Evolutionary conservation across 2,329 filamentous ascomycete species (phyloP).

Genomic region (Epicoccum nigrum): DNA sequence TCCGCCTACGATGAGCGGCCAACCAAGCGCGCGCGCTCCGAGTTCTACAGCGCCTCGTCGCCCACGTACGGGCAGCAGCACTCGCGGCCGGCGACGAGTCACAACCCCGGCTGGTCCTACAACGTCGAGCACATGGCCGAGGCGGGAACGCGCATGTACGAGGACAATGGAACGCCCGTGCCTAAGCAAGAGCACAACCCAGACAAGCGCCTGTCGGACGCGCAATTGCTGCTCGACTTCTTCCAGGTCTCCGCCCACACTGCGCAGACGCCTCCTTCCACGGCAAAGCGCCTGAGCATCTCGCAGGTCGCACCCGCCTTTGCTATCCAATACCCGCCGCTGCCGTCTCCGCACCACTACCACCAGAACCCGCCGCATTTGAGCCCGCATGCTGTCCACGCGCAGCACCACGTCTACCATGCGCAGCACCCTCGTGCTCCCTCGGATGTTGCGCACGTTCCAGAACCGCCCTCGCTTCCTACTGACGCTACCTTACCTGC

Average conservation of each 20-base stretch:
- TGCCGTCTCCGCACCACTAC: slow-evolving; percentile 13
- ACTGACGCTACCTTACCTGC: slow-evolving; percentile 17
- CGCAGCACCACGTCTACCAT: slow-evolving; percentile 14
- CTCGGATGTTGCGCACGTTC: slow-evolving; percentile 24
- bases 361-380: slow-evolving; percentile 11
- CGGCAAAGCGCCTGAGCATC: slow-evolving; percentile 38
- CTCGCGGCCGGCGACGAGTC: slow-evolving; percentile 56
- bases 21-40: slow-evolving; percentile 66
- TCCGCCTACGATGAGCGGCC: slow-evolving; percentile 55
- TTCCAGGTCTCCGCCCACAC: slow-evolving; percentile 39
- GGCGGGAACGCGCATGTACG: slow-evolving; percentile 41
- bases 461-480: slow-evolving; percentile 17
- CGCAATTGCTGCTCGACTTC: slow-evolving; percentile 55
- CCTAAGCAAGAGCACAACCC: slow-evolving; percentile 40
- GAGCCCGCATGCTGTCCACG: slow-evolving; percentile 18
- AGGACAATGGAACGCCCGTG: slow-evolving; percentile 18
- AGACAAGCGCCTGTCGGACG: slow-evolving; percentile 50
- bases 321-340: slow-evolving; percentile 17
- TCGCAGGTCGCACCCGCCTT: slow-evolving; percentile 23
- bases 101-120: slow-evolving; percentile 49
- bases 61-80: slow-evolving; percentile 37
- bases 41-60: slow-evolving; percentile 56
- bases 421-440: slow-evolving; percentile 20
- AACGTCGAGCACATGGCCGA: slow-evolving; percentile 49
- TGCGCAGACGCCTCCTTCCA: slow-evolving; percentile 35